Conservation (phyloP, 1,284 basidiomycete genomes). For the Apiotrichum gamsii region DNA sequence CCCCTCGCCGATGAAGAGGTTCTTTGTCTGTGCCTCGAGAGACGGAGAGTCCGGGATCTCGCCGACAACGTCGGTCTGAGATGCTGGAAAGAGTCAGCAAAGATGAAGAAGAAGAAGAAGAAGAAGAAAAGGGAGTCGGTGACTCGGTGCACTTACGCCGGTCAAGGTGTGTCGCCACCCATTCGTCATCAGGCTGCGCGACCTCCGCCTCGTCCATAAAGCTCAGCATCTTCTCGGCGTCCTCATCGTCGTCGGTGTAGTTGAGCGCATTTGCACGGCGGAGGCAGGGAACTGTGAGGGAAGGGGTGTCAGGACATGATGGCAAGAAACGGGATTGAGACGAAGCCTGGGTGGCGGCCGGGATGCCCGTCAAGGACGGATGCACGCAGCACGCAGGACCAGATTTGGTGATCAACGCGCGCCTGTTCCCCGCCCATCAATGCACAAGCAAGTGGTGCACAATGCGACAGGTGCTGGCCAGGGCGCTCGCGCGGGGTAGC, state of each 20-base stretch:
- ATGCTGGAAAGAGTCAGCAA: conserved; percentile 12
- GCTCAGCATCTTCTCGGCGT: conserved; percentile 75
- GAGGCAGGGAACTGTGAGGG: conserved; percentile 77
- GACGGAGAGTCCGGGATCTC: conserved; percentile 40
- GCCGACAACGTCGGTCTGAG: conserved; percentile 34
- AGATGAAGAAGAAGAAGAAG: background rate
- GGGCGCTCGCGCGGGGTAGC: background rate
- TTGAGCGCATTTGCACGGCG: conserved; percentile 83
- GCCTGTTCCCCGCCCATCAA: no score
- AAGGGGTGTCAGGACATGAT: background rate
- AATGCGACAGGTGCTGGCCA: background rate
- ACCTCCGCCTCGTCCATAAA: conserved; percentile 49
- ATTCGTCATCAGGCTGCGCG: conserved; percentile 46
- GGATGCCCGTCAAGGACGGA: no score
- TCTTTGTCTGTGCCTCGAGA: conserved; percentile 38
- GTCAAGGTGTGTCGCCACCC: conserved; percentile 50
- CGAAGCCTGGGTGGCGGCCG: no score
- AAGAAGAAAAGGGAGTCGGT: no score
- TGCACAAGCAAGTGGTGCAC: no score
- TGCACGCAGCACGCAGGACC: no score
- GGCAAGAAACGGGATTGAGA: background rate
- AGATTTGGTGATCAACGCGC: no score
- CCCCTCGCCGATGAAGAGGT: conserved; percentile 47
- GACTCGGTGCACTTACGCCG: conserved; percentile 40
- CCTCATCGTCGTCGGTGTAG: conserved; percentile 90